Conservation (phyloP, 1,284 basidiomycete species). For the Ustilago hordei region DNA sequence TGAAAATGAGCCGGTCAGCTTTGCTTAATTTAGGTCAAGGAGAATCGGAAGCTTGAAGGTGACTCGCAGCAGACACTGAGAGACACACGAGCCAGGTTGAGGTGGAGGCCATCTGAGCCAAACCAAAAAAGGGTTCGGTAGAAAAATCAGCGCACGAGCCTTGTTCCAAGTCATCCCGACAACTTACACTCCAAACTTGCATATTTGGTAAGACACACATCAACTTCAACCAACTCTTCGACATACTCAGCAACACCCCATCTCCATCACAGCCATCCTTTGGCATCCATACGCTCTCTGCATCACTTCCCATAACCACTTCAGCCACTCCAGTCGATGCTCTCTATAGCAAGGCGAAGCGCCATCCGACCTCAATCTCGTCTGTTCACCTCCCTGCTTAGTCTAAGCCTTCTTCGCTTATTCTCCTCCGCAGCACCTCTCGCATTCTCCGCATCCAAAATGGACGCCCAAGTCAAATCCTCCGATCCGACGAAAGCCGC, state of each 20-base stretch:
- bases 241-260: too few relatives aligned
- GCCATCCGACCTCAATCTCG: conserved; percentile 8
- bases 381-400: not conserved
- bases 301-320: not conserved
- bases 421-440: not conserved
- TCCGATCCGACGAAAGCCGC: conserved; percentile 27
- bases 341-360: not conserved
- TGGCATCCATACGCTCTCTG: not conserved
- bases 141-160: conserved; percentile 1
- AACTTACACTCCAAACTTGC: not conserved
- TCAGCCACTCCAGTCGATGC: conserved; percentile 13
- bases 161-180: not conserved
- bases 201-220: conserved; percentile 22
- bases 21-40: too few relatives aligned
- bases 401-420: not conserved
- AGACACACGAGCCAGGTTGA: not conserved
- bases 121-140: conserved; percentile 4
- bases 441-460: conserved; percentile 6
- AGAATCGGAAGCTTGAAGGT: not conserved
- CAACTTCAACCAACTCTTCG: not conserved
- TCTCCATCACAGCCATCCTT: not conserved
- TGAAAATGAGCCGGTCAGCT: too few relatives aligned
- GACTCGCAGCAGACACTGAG: not conserved
- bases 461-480: conserved; percentile 27
- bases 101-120: conserved; percentile 6